These are phyloP conservation scores for Microcos paniculata DNA, from an alignment of 345 rosid genomes.

Conservation along the genomic window DNA sequence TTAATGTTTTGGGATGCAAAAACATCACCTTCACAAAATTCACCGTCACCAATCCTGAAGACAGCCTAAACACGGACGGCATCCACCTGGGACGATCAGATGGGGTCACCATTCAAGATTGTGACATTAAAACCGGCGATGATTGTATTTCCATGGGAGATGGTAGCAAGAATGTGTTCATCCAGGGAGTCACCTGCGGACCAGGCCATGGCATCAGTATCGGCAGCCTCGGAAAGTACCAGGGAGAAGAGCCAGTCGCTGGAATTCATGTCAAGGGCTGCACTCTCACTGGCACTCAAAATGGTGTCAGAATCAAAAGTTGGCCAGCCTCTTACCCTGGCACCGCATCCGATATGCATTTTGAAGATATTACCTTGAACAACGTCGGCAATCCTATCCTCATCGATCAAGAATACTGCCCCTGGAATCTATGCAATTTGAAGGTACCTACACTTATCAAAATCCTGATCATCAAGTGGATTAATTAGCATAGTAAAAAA, in stretches of 20 bases:
- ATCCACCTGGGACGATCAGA: constrained; percentile 31
- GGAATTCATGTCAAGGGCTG: constrained; percentile 37
- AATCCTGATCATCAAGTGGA: neutral
- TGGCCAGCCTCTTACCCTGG: constrained; percentile 43
- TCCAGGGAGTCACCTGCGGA: constrained; percentile 45
- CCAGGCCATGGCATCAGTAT: constrained; percentile 76
- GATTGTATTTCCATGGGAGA: constrained; percentile 66
- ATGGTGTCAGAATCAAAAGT: constrained; percentile 59
- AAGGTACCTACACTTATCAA: constrained; percentile 14
- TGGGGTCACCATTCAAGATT: constrained; percentile 31
- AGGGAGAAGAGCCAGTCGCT: constrained; percentile 32
- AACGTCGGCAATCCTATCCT: constrained; percentile 34
- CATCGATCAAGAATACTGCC: constrained; percentile 49
- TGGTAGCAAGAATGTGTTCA: constrained; percentile 31
- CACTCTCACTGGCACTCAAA: constrained; percentile 29
- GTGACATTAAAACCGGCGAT: constrained; percentile 54
- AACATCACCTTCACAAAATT: too few relatives aligned
- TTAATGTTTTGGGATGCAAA: too few relatives aligned
- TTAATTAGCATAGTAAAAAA: too few relatives aligned
- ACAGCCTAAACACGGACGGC: too few relatives aligned
- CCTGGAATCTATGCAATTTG: constrained; percentile 24
- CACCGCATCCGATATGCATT: constrained; percentile 31
- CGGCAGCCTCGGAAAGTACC: constrained; percentile 55
- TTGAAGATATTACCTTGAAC: constrained; percentile 31
- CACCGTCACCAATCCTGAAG: too few relatives aligned